A percentile compares a stretch with the other conserved stretches of the same genome.
These are phyloP conservation scores for Nasturtium officinale DNA, from an alignment of 345 rosid species.

Conservation along the genomic window DNA sequence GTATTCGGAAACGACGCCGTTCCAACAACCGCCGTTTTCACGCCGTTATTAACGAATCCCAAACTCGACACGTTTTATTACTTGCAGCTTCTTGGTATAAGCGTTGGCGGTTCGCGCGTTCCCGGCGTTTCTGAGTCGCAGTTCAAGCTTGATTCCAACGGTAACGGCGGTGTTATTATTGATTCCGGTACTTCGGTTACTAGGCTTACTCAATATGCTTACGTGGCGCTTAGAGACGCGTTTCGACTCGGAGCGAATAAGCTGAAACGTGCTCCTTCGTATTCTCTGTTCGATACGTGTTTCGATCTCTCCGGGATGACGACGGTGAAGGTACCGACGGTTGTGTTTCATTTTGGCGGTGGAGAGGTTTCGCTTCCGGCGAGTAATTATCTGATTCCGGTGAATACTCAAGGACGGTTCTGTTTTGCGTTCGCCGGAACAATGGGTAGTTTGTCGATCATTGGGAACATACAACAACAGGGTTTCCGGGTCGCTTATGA, in stretches of 20 bases:
- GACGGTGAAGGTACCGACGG: slow-evolving; percentile 76
- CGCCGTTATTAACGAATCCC: slow-evolving; percentile 70
- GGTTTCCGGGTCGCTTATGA: slow-evolving; percentile 89
- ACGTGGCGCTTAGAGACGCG: slow-evolving; percentile 62
- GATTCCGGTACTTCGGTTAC: slow-evolving; percentile 91
- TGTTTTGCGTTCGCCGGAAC: slow-evolving; percentile 99
- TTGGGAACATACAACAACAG: slow-evolving; percentile 95
- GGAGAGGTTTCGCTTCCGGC: slow-evolving; percentile 83
- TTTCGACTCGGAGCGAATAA: slow-evolving; percentile 53
- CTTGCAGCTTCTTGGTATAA: slow-evolving; percentile 72
- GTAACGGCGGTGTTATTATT: slow-evolving; percentile 84
- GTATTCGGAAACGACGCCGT: slow-evolving; percentile 72
- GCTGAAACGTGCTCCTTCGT: slow-evolving; percentile 57
- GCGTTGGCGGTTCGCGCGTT: slow-evolving; percentile 86
- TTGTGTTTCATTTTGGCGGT: slow-evolving; percentile 66
- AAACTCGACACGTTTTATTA: slow-evolving; percentile 92
- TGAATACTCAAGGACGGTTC: slow-evolving; percentile 66
- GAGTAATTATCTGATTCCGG: slow-evolving; percentile 83
- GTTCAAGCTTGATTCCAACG: slow-evolving; percentile 67
- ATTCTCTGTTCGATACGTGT: slow-evolving; percentile 79
- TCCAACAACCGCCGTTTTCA: slow-evolving; percentile 68
- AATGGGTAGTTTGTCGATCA: slow-evolving; percentile 70
- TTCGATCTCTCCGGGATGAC: slow-evolving; percentile 66
- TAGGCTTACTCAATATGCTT: slow-evolving; percentile 65
- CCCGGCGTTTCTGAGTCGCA: slow-evolving; percentile 62